Base-by-base conservation (phyloP, 2,329 filamentous ascomycete species). In the Fusarium sp. region DNA sequence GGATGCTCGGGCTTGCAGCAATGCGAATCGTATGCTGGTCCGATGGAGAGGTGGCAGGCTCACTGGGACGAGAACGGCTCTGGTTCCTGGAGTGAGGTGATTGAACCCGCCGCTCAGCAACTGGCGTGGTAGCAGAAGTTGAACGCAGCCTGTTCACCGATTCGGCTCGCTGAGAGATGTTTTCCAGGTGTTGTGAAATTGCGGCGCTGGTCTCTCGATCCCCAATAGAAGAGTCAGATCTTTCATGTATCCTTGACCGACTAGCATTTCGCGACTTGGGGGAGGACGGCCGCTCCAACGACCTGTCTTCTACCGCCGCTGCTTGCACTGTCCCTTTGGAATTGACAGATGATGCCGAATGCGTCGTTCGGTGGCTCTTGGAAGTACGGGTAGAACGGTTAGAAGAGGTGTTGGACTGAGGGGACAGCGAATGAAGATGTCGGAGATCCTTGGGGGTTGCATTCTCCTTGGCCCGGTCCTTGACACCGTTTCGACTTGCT, bases 211-310 rank as follows among this genome's bases (percentile, higher is more conserved):
- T 42, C 31, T 65, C 58, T 5, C 31, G 65, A 7, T 62, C 22
- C 9, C 31, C 57, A 13, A 76, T 22, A 1, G 73, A 27, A 0
- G 81, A 81, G 18, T 76, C 68, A 2, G 77, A 75, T 33, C 74
- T 71, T n/a, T 78, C 75, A 18, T 64, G 70, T 5, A 50, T 63
- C 27, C 79, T 58, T 3, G 74, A 74, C 5, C 79, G 76, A 27
- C 83, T 85, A 5, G 81, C 79, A 38, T 84, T 82, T 6, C 82
- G 81, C 2, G 83, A 82, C 50, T 83, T 84, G 0, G 83, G 79
- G 0, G 82, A 83, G 0, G 74, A 64, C 0, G 81, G 81, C 4
- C 81, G 78, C 1, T 58, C 54, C 0, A 73, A 25, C 2, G 27
- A 22, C 6, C 22, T 38, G 16, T 62, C 50, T 5, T 54, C 58